Conservation (phyloP, 139 green algal species). For the Chlorella sp. region DNA sequence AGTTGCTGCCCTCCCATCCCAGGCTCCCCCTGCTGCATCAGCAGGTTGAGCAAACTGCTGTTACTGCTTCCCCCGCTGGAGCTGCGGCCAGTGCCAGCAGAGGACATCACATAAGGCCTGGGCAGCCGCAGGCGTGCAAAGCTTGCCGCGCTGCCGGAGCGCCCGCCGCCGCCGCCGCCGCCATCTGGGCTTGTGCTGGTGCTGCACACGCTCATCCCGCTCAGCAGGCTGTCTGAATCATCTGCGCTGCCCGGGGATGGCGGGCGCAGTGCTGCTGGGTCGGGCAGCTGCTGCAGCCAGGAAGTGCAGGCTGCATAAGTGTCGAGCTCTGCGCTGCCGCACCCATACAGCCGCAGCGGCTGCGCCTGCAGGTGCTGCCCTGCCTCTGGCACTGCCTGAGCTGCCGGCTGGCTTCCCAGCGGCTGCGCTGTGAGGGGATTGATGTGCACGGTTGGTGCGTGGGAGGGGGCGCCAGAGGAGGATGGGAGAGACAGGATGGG, state of each 20-base stretch:
- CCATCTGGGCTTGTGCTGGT: neutral
- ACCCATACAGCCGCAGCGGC: neutral
- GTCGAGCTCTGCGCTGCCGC: neutral
- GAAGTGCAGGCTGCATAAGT: neutral
- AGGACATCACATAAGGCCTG: neutral
- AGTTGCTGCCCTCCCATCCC: neutral
- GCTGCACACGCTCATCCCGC: constrained; percentile 15
- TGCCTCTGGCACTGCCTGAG: neutral
- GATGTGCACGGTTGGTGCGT: neutral
- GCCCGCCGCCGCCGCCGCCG: neutral
- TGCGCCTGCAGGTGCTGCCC: neutral
- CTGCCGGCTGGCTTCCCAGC: neutral
- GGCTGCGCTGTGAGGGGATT: neutral
- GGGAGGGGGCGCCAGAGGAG: neutral
- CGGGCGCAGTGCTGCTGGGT: neutral
- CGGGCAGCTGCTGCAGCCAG: neutral
- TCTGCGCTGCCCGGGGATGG: neutral
- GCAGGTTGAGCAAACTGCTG: neutral
- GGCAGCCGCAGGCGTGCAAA: constrained; percentile 14
- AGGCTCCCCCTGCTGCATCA: constrained; percentile 14
- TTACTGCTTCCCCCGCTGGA: neutral
- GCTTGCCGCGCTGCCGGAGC: neutral
- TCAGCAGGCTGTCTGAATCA: neutral
- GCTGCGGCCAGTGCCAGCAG: neutral
- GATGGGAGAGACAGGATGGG: neutral